Evolutionary conservation across 2,329 filamentous ascomycete species (phyloP).

Genomic region (Cadophora luteo-olivacea): DNA sequence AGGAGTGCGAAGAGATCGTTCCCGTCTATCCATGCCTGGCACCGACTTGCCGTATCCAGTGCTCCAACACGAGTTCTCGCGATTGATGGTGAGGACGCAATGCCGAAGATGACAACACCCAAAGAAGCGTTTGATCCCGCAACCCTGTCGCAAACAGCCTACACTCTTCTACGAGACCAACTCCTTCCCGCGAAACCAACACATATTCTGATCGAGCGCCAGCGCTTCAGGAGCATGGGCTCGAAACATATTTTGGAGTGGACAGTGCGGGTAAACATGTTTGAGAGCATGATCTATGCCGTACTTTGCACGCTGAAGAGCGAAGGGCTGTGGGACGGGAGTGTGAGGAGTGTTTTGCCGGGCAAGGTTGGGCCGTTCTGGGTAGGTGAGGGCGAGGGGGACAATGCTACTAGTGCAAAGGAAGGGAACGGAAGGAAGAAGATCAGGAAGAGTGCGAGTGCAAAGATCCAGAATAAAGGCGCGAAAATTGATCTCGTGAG

Average conservation of each 20-base stretch:
- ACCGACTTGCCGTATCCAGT: constrained; percentile 39
- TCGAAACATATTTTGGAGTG: constrained; percentile 75
- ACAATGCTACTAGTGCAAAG: constrained; percentile 26
- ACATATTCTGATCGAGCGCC: constrained; percentile 71
- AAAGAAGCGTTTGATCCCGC: constrained; percentile 59
- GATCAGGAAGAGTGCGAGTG: constrained; percentile 48
- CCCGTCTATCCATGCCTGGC: constrained; percentile 49
- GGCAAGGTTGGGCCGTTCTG: constrained; percentile 62
- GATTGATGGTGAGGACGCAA: constrained; percentile 34
- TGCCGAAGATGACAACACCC: constrained; percentile 35
- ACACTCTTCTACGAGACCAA: constrained; percentile 55
- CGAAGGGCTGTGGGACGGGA: constrained; percentile 51
- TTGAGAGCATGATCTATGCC: constrained; percentile 83
- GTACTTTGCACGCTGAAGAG: constrained; percentile 63
- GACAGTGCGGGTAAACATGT: constrained; percentile 81
- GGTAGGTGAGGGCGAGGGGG: constrained; percentile 46
- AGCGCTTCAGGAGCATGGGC: constrained; percentile 68
- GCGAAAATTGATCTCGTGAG: constrained; percentile 69
- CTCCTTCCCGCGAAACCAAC: constrained; percentile 62
- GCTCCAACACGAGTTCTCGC: constrained; percentile 12
- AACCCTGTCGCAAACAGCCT: constrained; percentile 60
- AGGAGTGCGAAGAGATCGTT: neutral
- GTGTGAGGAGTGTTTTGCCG: constrained; percentile 59
- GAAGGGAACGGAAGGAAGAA: constrained; percentile 43
- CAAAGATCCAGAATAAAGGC: constrained; percentile 55